phyloP scores from a whole-genome alignment of 257 asterid species.

The Przewalskia tangutica region DNA sequence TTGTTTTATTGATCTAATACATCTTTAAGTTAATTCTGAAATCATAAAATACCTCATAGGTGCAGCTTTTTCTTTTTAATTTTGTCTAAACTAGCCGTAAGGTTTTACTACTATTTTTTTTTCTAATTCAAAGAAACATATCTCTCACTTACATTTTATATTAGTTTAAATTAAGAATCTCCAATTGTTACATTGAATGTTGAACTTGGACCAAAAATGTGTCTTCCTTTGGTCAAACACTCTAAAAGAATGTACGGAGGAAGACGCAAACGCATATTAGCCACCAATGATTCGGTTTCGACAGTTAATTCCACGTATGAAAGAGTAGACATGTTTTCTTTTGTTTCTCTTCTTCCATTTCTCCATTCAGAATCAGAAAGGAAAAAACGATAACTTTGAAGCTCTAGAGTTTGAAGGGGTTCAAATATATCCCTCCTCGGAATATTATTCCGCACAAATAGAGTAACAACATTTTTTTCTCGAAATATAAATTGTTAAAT shows the following conservation, averaged over 20 bases:
- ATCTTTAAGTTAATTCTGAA: no score
- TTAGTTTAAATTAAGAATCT: no score
- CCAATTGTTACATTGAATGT: no score
- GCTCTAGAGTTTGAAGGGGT: neutral
- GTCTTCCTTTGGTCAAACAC: neutral
- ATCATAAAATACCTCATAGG: no score
- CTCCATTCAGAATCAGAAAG: neutral
- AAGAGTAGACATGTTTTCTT: neutral
- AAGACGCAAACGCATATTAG: neutral
- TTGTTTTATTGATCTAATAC: no score
- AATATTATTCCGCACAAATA: neutral
- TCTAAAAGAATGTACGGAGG: neutral
- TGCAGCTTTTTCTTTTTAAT: no score
- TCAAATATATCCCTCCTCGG: neutral
- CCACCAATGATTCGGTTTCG: neutral
- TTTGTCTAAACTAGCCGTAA: no score
- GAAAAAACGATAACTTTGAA: neutral
- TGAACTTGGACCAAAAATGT: neutral
- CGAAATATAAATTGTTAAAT: neutral
- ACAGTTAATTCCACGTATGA: neutral
- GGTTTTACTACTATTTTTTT: no score
- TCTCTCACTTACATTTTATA: no score
- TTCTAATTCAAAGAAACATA: no score
- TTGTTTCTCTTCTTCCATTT: neutral
- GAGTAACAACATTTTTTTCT: neutral